Base-by-base conservation (phyloP, 495 filamentous ascomycete species). In the Penicillium dipodomyicola region DNA sequence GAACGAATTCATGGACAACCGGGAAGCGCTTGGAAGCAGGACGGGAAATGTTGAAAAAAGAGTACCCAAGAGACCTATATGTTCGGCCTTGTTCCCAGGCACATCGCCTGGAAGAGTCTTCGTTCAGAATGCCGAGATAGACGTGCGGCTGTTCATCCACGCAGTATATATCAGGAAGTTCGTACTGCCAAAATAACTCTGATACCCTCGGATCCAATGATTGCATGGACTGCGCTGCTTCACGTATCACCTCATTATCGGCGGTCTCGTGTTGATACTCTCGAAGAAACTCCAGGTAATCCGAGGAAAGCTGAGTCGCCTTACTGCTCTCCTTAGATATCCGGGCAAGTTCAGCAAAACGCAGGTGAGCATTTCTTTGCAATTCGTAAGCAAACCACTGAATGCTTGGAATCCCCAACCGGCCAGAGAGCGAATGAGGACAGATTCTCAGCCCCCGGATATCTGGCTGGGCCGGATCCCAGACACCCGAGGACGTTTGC, bases 1-100 rank as follows among this genome's bases (percentile, higher is more conserved):
- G 76, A 9, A 73, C 70, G 52, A 78, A 78, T 67, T 86, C 84
- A 33, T 72, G 67, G 14, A 83, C 60, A 25, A 20, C 48, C 4
- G 48, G 30, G 9, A 54, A 60, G 33, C 55, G 63, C 25, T 65
- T 47, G 20, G 48, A 10, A 6, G 46, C 19, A 8, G 71, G 56
- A 22, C 67, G 55, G 5, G 74, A 69, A 4, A 67, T 30, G 58
- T 83, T 81, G 46, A 87, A 61, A 30, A 83, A 46, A 0, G 79
- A 78, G 59, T 90, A 92, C 1, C 78, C 86, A 23, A 90, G 61
- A 20, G 70, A 65, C 17, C 88, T 75, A 30, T 82, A 67, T 0
- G 47, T 22, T 14, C 75, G 77, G 50, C 84, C 85, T 12, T 76
- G 58, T 51, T 76, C 76, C 89, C 89, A 92, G 4, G 84, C 83